Evolutionary conservation across 78 protist species (phyloP), one percentile per base, ranked within the genome.

Genomic region (Pelomyxa schiedti): DNA sequence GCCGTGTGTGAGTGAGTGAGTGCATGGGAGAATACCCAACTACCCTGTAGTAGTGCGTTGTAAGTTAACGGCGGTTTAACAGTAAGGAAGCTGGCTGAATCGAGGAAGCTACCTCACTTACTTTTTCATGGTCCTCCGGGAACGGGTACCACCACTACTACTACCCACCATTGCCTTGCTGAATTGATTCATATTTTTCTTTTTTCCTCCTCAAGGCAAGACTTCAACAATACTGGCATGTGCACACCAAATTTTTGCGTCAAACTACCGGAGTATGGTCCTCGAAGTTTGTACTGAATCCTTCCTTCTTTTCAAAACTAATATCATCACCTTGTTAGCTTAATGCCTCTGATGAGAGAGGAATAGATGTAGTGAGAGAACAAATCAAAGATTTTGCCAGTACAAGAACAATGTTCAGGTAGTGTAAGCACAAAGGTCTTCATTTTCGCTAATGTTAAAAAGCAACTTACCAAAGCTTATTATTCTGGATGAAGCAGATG

Each of bases 301-400:
- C 24, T 32, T 41, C 26, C 32, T 29, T 29, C n/a, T 6, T 5
- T 26, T 4, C n/a, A 39, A 4, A 8, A 63, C 6, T 8, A 39
- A 43, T 22, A 6, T 1, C 4, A 37, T 41, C 41, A 1, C 37
- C 66, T 0, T 8, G 28, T 4, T 52, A 86, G 86, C 86, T 97
- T 37, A 98, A 98, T 72, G 99, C 99, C 0, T 93, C 98, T 0
- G 99, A 98, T 69, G 99, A 97, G 16, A 85, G 98, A 0, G 99
- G 99, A 8, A 94, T 97, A 37, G 98, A 95, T 29, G 98, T 95
- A 1, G 99, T 98, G 9, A 83, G 99, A 22, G 89, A 90, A 66
- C 90, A 91, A 64, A 97, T 98, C 80, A 97, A 97, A 79, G 86
- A 80, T 66, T 98, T 98, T 66, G 97, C 99, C 96, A 96, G 83